A percentile compares a stretch with the other conserved stretches of the same genome.
These are phyloP conservation scores for Tetradesmus obliquus DNA, from an alignment of 139 green algal genomes.

Conservation along the genomic window DNA sequence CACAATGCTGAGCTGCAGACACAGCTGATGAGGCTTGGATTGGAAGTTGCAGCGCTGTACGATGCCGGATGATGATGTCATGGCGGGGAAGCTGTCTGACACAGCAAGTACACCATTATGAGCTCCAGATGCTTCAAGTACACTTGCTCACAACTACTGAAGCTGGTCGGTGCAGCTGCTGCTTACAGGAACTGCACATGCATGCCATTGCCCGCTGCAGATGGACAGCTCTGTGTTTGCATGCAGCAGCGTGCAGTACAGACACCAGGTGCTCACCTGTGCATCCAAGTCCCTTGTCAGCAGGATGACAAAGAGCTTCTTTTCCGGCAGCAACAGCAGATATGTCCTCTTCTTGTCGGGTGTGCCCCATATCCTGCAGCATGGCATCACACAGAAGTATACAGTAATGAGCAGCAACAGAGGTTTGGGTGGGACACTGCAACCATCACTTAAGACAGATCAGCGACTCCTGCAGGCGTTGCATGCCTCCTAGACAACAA, in stretches of 20 bases:
- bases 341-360: not conserved
- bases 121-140: no score
- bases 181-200: no score
- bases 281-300: constrained; percentile 4
- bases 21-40: no score
- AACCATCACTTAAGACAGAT: not conserved
- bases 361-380: constrained; percentile 22
- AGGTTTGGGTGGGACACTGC: not conserved
- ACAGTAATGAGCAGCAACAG: not conserved
- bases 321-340: constrained; percentile 26
- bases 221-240: not conserved
- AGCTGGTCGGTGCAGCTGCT: no score
- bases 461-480: not conserved
- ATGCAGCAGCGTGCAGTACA: not conserved
- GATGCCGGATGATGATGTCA: no score
- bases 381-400: not conserved
- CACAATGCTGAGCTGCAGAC: no score
- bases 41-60: no score
- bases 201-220: not conserved
- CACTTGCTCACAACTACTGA: no score
- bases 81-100: no score
- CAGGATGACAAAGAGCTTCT: constrained; percentile 41
- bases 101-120: no score
- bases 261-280: not conserved
- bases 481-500: not conserved